Evolutionary conservation across 176 grass and related monocot genomes (phyloP).

Genomic region (Cenchrus americanus): DNA sequence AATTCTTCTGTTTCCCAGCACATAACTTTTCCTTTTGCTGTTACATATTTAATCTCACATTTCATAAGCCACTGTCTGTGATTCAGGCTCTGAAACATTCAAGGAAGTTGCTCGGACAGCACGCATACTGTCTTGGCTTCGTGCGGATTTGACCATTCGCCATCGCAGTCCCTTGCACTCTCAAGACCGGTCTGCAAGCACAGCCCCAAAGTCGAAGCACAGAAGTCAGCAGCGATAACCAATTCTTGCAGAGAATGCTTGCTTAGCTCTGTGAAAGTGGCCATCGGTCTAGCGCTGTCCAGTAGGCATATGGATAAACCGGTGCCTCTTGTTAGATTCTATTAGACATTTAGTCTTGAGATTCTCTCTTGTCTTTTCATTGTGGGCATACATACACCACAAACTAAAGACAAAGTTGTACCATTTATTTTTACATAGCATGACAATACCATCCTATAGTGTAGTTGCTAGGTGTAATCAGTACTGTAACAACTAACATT

Average conservation of each 20-base stretch:
- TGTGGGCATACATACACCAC: slow-evolving; percentile 9
- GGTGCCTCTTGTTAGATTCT: slow-evolving; percentile 21
- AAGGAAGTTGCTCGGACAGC: slow-evolving; percentile 77
- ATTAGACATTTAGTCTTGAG: slow-evolving; percentile 10
- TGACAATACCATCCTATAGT: background rate
- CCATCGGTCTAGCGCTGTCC: slow-evolving; percentile 42
- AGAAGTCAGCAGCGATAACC: slow-evolving; percentile 19
- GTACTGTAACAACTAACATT: slow-evolving; percentile 27
- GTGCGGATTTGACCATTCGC: slow-evolving; percentile 62
- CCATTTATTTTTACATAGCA: background rate
- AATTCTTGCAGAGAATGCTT: slow-evolving; percentile 72
- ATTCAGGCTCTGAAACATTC: slow-evolving; percentile 63
- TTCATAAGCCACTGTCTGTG: slow-evolving; percentile 1
- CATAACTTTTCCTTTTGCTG: slow-evolving; percentile 5
- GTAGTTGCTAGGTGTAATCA: slow-evolving; percentile 36
- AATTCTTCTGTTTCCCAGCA: slow-evolving; percentile 11
- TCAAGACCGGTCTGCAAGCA: slow-evolving; percentile 58
- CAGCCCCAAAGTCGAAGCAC: slow-evolving; percentile 15
- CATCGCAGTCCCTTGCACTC: slow-evolving; percentile 35
- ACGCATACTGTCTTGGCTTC: slow-evolving; percentile 80
- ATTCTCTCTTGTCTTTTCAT: background rate
- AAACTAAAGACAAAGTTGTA: slow-evolving; percentile 16
- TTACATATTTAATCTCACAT: background rate
- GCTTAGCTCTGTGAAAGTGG: slow-evolving; percentile 54
- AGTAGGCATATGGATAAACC: slow-evolving; percentile 28